Evolutionary conservation across 108 stramenopile genomes (phyloP).

Genomic region (Pelagomonas calceolata): DNA sequence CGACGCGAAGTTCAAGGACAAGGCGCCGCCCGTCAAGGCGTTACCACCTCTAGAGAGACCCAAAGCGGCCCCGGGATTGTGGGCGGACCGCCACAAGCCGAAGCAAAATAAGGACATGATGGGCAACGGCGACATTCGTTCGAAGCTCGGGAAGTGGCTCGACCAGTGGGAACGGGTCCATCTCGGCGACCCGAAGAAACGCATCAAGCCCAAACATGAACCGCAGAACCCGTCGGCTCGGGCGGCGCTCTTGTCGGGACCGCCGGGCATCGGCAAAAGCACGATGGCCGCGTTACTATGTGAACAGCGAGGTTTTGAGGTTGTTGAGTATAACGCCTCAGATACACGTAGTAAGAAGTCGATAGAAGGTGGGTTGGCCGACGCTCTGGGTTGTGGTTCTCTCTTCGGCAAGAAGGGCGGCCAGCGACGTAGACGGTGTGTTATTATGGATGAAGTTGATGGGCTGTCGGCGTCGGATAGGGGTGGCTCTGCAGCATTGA

Average conservation of each 20-base stretch:
- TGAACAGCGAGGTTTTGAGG: conserved; percentile 64
- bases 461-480: conserved; percentile 92
- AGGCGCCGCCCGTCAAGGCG: not conserved
- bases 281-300: conserved; percentile 81
- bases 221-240: conserved; percentile 53
- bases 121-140: conserved; percentile 56
- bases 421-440: conserved; percentile 41
- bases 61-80: conserved; percentile 34
- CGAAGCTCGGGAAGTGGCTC: conserved; percentile 53
- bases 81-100: conserved; percentile 89
- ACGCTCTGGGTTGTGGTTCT: conserved; percentile 52
- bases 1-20: conserved; percentile 1
- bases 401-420: not conserved
- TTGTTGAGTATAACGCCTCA: conserved; percentile 88
- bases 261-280: conserved; percentile 89
- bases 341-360: conserved; percentile 82
- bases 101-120: conserved; percentile 47
- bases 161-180: conserved; percentile 57
- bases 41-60: conserved; percentile 4
- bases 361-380: conserved; percentile 49
- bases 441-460: conserved; percentile 99
- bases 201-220: conserved; percentile 4
- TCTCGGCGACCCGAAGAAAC: conserved; percentile 14
- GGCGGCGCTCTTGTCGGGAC: conserved; percentile 86
- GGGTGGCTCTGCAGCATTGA: conserved; percentile 80